These are phyloP conservation scores for Heterobasidion parviporum DNA, from an alignment of 1,284 basidiomycete species.

Conservation along the genomic window DNA sequence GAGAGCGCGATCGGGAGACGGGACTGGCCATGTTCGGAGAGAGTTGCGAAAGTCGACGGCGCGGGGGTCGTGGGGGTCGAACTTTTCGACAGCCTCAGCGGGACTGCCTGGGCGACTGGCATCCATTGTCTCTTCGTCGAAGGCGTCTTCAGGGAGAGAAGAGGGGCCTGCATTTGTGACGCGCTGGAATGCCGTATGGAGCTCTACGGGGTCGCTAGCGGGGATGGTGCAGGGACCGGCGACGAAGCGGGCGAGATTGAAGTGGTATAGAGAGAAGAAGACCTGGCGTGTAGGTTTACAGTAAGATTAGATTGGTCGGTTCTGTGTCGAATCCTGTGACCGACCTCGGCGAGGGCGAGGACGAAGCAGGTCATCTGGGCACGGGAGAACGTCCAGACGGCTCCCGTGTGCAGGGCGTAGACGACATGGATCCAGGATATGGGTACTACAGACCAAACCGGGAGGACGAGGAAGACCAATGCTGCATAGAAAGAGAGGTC, in stretches of 20 bases:
- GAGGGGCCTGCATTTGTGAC: slow-evolving; percentile 60
- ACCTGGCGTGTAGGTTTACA: too few relatives aligned
- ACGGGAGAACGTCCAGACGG: slow-evolving; percentile 33
- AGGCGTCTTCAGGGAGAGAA: slow-evolving; percentile 39
- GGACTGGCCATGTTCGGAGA: slow-evolving; percentile 49
- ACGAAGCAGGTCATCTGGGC: slow-evolving; percentile 31
- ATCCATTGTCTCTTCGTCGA: slow-evolving; percentile 48
- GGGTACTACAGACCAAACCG: slow-evolving; percentile 65
- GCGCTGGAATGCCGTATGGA: slow-evolving; percentile 50
- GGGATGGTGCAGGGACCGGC: slow-evolving; percentile 40
- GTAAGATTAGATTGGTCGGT: too few relatives aligned
- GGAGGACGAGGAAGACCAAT: slow-evolving; percentile 50
- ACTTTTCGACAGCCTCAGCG: slow-evolving; percentile 44
- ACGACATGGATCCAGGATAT: slow-evolving; percentile 65
- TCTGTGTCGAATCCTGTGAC: too few relatives aligned
- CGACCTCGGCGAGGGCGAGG: slow-evolving; percentile 53
- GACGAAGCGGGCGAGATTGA: slow-evolving; percentile 44
- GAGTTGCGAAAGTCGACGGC: slow-evolving; percentile 71
- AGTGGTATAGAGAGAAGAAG: slow-evolving; percentile 70
- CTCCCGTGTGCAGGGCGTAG: slow-evolving; percentile 42
- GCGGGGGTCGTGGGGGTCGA: slow-evolving; percentile 58
- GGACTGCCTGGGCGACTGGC: slow-evolving; percentile 51
- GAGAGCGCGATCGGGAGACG: not conserved
- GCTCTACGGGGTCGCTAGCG: slow-evolving; percentile 41
- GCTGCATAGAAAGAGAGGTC: slow-evolving; percentile 50